Conservation (phyloP, 163 green algal species). For the Chlorella variabilis region DNA sequence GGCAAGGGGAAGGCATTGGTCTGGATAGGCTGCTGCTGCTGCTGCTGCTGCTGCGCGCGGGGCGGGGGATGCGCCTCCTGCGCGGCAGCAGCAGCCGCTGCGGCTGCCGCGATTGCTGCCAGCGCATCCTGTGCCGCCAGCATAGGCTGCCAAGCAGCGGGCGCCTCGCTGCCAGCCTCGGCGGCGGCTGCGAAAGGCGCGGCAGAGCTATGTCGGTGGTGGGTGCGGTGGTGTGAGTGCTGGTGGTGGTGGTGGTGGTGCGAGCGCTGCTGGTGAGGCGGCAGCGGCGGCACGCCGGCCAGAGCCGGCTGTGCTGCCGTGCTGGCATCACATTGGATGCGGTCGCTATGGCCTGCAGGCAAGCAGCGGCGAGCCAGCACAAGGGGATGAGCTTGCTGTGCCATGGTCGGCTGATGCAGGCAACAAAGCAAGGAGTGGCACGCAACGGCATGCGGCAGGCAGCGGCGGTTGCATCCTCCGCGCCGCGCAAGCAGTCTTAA, state of each 20-base stretch:
- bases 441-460: too few species aligned
- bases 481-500: too few species aligned
- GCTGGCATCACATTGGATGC: slow-evolving; percentile 15
- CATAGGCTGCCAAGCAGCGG: background rate
- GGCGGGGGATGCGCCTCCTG: background rate
- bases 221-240: too few species aligned
- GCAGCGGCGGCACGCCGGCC: background rate
- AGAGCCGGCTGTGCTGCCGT: background rate
- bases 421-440: too few species aligned
- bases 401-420: too few species aligned
- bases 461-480: too few species aligned
- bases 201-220: slow-evolving; percentile 3
- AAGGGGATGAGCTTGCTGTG: too few species aligned
- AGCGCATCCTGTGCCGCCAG: background rate
- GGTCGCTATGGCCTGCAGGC: background rate
- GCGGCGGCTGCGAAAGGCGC: background rate
- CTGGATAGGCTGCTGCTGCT: background rate
- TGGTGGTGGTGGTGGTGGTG: background rate
- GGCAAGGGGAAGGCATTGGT: slow-evolving; percentile 1
- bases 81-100: background rate
- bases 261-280: slow-evolving; percentile 9
- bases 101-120: background rate
- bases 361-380: too few species aligned
- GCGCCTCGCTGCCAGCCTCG: slow-evolving; percentile 25
- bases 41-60: background rate